phyloP scores from a whole-genome alignment of 495 filamentous ascomycete genomes.

The Xylaria sp. region DNA sequence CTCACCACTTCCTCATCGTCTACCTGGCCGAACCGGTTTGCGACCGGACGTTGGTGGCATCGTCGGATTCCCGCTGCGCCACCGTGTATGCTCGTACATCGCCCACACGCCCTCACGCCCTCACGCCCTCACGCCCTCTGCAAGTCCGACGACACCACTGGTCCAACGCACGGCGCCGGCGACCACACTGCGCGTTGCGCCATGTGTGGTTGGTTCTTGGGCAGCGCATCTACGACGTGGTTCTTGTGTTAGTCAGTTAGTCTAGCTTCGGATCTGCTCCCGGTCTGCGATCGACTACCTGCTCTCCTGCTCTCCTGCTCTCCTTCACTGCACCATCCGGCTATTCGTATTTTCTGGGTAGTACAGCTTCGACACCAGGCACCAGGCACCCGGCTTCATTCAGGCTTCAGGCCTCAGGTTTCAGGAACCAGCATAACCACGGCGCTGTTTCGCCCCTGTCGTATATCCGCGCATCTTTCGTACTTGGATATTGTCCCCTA shows the following conservation, averaged over 20 bases:
- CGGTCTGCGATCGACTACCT: constrained; percentile 19
- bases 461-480: background rate
- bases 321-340: constrained; percentile 1
- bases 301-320: background rate
- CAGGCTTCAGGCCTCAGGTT: too few species aligned
- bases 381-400: background rate
- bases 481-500: background rate
- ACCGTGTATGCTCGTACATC: constrained; percentile 3
- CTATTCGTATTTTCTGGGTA: constrained; percentile 13
- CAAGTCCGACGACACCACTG: constrained; percentile 20
- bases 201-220: constrained; percentile 36
- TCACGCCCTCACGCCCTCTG: constrained; percentile 11
- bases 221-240: constrained; percentile 35
- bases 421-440: background rate
- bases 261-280: constrained; percentile 28
- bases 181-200: constrained; percentile 29
- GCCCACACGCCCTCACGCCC: background rate
- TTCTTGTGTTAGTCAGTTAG: constrained; percentile 33
- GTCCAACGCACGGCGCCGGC: constrained; percentile 31
- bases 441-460: background rate
- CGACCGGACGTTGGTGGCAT: constrained; percentile 15
- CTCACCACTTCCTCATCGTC: background rate
- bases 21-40: constrained; percentile 16
- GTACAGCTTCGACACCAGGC: background rate
- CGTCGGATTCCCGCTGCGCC: constrained; percentile 12